These are phyloP conservation scores for Trypanosoma caninum DNA, from an alignment of 208 protist genomes.

Conservation along the genomic window DNA sequence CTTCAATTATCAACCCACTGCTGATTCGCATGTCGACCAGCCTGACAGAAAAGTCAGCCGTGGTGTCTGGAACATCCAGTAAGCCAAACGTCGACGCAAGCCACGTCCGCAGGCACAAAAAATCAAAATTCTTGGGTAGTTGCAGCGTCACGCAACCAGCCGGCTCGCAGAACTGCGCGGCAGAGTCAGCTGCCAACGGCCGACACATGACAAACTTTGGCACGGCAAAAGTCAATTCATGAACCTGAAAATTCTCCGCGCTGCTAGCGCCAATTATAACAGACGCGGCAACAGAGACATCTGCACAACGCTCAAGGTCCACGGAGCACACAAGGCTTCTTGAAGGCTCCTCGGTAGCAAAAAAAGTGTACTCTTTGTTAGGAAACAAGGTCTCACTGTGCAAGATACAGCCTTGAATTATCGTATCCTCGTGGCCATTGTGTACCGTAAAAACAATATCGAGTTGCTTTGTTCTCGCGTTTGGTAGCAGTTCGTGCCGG, in stretches of 20 bases:
- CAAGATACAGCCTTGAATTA: slow-evolving; percentile 76
- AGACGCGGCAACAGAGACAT: slow-evolving; percentile 57
- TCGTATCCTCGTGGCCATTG: slow-evolving; percentile 27
- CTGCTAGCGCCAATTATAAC: slow-evolving; percentile 72
- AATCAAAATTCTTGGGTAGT: slow-evolving; percentile 38
- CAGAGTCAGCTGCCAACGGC: slow-evolving; percentile 15
- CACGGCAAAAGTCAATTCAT: slow-evolving; percentile 71
- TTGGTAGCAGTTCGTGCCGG: slow-evolving; percentile 22
- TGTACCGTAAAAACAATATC: slow-evolving; percentile 38
- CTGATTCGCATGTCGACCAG: slow-evolving; percentile 74
- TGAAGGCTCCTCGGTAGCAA: slow-evolving; percentile 38
- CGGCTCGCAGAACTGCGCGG: slow-evolving; percentile 22
- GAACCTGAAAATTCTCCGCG: slow-evolving; percentile 72
- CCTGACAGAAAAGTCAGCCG: slow-evolving; percentile 28
- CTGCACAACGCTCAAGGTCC: slow-evolving; percentile 45
- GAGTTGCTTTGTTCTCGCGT: slow-evolving; percentile 26
- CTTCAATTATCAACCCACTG: slow-evolving; percentile 42
- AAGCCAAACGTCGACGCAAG: slow-evolving; percentile 53
- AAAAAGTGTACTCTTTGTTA: slow-evolving; percentile 33
- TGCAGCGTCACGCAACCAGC: slow-evolving; percentile 41
- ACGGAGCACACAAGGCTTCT: slow-evolving; percentile 56
- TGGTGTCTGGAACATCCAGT: slow-evolving; percentile 27
- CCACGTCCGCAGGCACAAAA: slow-evolving; percentile 37
- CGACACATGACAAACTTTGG: slow-evolving; percentile 88
- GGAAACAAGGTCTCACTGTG: slow-evolving; percentile 48